Evolutionary conservation across 345 rosid genomes (phyloP), one percentile per base, ranked within the genome.

Genomic region (Populus ilicifolia): DNA sequence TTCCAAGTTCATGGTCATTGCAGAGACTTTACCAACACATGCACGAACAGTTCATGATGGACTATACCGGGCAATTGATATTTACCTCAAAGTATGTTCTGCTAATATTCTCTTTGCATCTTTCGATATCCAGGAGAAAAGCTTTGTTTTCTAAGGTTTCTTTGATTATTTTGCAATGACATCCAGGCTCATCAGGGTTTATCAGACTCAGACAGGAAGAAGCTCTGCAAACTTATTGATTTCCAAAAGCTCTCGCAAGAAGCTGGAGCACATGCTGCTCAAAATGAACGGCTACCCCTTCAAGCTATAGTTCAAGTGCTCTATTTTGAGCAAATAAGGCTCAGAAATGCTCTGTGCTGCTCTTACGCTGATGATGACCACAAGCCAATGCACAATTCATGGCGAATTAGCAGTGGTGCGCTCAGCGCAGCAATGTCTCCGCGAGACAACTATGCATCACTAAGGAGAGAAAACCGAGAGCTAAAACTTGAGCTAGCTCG

Each of bases 351-450:
- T 73, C 81, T 95, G 70, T 85, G 87, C 88, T 83, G 91, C 84
- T 88, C 93, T 59, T 85, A 87, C 72, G 78, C 86, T 0, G 97
- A 93, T 1, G 97, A 91, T 5, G 96, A 92, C 29, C 89, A 77
- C 76, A 90, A 89, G 81, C 93, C 93, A 35, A 84, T 83, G 84
- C 88, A 80, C 50, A 94, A 89, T 81, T 89, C 99, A 16, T 95
- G 97, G 99, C 84, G 97, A 73, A 87, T 89, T 77, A 92, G 93
- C 86, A 95, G 98, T 1, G 97, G 99, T 67, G 98, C 94, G 20
- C 92, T 93, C 74, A 95, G 98, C 36, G 98, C 99, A 70, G 92
- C 99, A 48, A 93, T 93, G 97, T 95, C 99, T 30, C 99, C 99
- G 0, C 86, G 91, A 80, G 99, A 95, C 89, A 95, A 95, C 87